These are phyloP conservation scores for Pythium phragmiticola DNA, from an alignment of 352 stramenopile genomes.

Conservation along the genomic window DNA sequence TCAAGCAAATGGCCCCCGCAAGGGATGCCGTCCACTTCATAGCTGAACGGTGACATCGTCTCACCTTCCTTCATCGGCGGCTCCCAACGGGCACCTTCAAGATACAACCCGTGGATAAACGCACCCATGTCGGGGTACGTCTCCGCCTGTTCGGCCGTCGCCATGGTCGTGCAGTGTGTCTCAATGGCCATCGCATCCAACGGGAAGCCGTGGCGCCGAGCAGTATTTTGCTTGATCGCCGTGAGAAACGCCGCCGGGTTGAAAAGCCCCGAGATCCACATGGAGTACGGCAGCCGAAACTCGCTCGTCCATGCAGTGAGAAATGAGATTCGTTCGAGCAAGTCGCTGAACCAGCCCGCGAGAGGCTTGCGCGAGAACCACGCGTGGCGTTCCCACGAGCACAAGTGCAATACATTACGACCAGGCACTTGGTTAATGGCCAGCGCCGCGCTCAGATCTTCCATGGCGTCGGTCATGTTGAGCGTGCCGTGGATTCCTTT, in stretches of 20 bases:
- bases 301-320: conserved; percentile 66
- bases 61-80: conserved; percentile 66
- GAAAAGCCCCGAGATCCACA: conserved; percentile 83
- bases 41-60: conserved; percentile 73
- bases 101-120: conserved; percentile 94
- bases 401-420: conserved; percentile 67
- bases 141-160: conserved; percentile 58
- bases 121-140: conserved; percentile 78
- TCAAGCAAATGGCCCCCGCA: conserved; percentile 89
- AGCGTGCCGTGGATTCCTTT: conserved; percentile 84
- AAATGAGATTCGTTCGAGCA: conserved; percentile 72
- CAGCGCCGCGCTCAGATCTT: conserved; percentile 75
- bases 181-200: conserved; percentile 94
- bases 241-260: conserved; percentile 85
- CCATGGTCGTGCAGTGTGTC: conserved; percentile 90
- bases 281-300: conserved; percentile 71
- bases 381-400: conserved; percentile 74
- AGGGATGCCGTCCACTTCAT: conserved; percentile 84
- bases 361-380: conserved; percentile 87
- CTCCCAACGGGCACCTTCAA: conserved; percentile 94
- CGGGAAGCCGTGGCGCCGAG: conserved; percentile 79
- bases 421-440: conserved; percentile 75
- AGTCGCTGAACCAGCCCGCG: conserved; percentile 73
- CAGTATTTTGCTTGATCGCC: conserved; percentile 84
- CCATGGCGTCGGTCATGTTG: conserved; percentile 90